Evolutionary conservation across 2,329 filamentous ascomycete species (phyloP).

Genomic region (Drechslerella coelobrocha): DNA sequence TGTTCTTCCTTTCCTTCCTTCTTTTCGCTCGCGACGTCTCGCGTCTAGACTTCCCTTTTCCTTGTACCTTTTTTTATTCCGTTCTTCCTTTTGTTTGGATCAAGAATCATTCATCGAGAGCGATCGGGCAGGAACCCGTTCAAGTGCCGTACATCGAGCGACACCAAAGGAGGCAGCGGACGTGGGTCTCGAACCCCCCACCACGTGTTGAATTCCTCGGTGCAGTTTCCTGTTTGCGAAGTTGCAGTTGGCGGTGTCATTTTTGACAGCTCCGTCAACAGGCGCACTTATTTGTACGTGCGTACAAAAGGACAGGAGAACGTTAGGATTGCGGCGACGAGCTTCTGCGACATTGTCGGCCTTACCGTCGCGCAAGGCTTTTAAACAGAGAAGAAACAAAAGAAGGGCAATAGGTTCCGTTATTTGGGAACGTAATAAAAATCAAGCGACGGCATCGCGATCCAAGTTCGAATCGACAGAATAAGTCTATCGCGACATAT

Average conservation of each 20-base stretch:
- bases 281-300: background rate
- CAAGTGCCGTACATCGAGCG: constrained; percentile 28
- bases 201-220: constrained; percentile 15
- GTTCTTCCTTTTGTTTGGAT: constrained; percentile 7
- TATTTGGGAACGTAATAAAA: background rate
- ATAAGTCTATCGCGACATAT: background rate
- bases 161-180: constrained; percentile 34
- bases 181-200: constrained; percentile 25
- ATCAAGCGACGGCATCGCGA: constrained; percentile 1
- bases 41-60: constrained; percentile 21
- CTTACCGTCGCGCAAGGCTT: constrained; percentile 36
- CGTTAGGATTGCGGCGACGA: background rate
- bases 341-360: background rate
- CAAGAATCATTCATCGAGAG: constrained; percentile 15
- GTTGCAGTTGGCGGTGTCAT: constrained; percentile 12
- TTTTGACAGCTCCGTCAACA: background rate
- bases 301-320: background rate
- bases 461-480: background rate
- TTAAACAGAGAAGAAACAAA: background rate
- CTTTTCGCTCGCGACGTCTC: constrained; percentile 10
- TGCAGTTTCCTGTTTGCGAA: constrained; percentile 37
- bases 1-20: constrained; percentile 13
- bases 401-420: background rate
- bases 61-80: constrained; percentile 15
- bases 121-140: constrained; percentile 44